Base-by-base conservation (phyloP, 192 early-diverging fungal species). In the Mortierella claussenii region DNA sequence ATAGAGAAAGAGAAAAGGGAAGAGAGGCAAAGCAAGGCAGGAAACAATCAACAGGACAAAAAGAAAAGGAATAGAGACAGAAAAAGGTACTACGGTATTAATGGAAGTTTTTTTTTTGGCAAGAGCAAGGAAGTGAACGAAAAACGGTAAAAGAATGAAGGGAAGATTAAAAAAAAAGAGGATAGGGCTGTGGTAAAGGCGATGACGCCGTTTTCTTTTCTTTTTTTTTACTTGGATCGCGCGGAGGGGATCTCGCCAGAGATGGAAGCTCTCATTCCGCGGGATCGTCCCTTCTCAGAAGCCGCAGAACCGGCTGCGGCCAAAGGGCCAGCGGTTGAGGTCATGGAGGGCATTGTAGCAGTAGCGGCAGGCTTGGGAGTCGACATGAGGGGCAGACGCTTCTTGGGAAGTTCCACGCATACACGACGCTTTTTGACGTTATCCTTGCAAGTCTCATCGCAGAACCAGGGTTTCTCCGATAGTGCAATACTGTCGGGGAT, bases 371-470 rank as follows among this genome's bases (percentile, higher is more conserved):
- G 67, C 59, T 84, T 87, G 21, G 88, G 88, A 0, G 86, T 82
- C 34, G 81, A 88, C 88, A 89, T 89, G 15, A 89, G 74, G 15
- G 88, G 88, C 2, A 89, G 68, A 40, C 82, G 82, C 48, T 89
- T 89, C 49, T 87, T 81, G 34, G 88, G 83, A 40, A 89, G 60
- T 65, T 89, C 88, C 11, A 89, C 88, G 64, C 84, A 80, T 31
- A 91, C 86, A 43, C 84, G 76, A 33, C 82, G 84, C 57, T 78
- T 84, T 18, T 69, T 76, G 6, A 82, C 74, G 54, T 88, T 89
- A 44, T 85, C 83, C 24, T 78, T 79, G 68, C 90, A 92, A 6
- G 65, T 26, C 1, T 79, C 60, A 40, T 89, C 89, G 68, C 90
- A 92, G 69, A 81, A 92, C 88, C 88, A 92, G 37, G 80, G 47